phyloP scores from a whole-genome alignment of 1,139 yeast genomes.

The Candida glucosophila region DNA sequence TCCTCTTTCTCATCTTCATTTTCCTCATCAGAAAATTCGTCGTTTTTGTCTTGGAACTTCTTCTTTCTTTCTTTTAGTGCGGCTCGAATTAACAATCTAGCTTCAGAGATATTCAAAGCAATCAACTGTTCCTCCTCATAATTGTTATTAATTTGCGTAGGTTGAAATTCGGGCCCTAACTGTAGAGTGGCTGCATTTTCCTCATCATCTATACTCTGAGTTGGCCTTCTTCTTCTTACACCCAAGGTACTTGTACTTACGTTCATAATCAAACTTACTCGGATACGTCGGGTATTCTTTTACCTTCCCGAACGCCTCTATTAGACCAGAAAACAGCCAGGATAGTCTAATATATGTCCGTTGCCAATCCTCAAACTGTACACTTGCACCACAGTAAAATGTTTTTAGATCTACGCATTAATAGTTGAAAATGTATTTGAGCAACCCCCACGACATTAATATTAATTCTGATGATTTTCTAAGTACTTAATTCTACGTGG shows the following conservation, averaged over 20 bases:
- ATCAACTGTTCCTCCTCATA: conserved; percentile 73
- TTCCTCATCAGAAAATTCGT: conserved; percentile 23
- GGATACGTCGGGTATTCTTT: too few relatives aligned
- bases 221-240: conserved; percentile 52
- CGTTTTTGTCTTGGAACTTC: conserved; percentile 13
- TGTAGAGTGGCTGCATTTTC: conserved; percentile 84
- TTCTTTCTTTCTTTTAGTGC: conserved; percentile 73
- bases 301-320: too few relatives aligned
- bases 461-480: too few relatives aligned
- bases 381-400: too few relatives aligned
- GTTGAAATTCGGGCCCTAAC: conserved; percentile 87
- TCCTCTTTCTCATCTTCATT: conserved; percentile 46
- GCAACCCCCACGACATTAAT: too few relatives aligned
- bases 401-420: too few relatives aligned
- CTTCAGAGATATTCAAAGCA: conserved; percentile 82
- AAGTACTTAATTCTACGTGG: too few relatives aligned
- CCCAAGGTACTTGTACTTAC: conserved; percentile 85
- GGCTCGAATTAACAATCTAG: conserved; percentile 81
- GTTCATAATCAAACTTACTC: too few relatives aligned
- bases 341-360: too few relatives aligned
- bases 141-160: conserved; percentile 69
- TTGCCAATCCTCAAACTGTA: too few relatives aligned
- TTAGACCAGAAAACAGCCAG: too few relatives aligned
- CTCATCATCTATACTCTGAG: conserved; percentile 66
- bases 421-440: too few relatives aligned